These are phyloP conservation scores for Penicillium sp. DNA, from an alignment of 2,329 filamentous ascomycete species.

Conservation along the genomic window DNA sequence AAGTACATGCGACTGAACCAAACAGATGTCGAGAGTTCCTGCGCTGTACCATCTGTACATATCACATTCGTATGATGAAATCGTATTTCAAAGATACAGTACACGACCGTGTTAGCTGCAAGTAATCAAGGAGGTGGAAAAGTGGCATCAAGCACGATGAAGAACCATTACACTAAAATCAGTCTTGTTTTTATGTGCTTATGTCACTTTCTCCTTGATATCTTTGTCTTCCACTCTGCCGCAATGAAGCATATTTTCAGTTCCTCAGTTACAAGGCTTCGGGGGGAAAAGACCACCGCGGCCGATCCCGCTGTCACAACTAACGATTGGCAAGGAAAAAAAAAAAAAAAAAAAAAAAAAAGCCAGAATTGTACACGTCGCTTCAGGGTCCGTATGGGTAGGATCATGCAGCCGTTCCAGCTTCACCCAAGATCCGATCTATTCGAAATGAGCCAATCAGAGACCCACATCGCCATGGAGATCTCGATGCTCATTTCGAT, in stretches of 20 bases:
- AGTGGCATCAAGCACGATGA: neutral
- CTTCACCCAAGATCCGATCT: neutral
- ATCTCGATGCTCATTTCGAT: neutral
- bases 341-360: neutral
- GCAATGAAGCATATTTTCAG: neutral
- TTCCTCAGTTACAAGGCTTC: neutral
- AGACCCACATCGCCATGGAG: conserved; percentile 4
- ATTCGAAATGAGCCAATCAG: conserved; percentile 10
- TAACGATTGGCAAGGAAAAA: neutral
- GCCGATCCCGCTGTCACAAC: conserved; percentile 6
- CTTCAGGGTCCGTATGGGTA: neutral
- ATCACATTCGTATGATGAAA: conserved; percentile 15
- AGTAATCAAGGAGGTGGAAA: neutral
- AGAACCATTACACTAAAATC: neutral
- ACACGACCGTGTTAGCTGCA: conserved; percentile 1
- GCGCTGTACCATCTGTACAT: conserved; percentile 14
- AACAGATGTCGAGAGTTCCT: conserved; percentile 10
- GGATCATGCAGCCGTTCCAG: no score
- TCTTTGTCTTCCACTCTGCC: neutral
- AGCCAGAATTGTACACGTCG: no score
- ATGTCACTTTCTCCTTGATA: neutral
- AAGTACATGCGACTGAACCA: conserved; percentile 1
- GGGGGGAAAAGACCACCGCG: neutral
- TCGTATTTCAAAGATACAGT: conserved; percentile 2
- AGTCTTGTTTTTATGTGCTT: neutral